Conservation (phyloP, 2,329 filamentous ascomycete species). For the Hypoxylon sp. region DNA sequence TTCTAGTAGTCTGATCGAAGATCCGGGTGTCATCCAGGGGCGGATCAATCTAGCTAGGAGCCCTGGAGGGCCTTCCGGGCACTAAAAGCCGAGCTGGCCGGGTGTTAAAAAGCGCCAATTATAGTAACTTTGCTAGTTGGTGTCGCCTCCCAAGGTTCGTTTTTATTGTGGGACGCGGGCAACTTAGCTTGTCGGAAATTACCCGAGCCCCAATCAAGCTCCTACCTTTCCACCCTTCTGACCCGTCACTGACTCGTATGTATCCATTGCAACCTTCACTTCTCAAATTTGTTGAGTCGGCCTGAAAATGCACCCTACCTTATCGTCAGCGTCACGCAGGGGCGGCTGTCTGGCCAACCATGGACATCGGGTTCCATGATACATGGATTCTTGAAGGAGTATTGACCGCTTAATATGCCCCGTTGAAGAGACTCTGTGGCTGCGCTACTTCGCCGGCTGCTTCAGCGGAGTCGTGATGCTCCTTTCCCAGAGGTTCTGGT, state of each 20-base stretch:
- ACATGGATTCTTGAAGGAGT: background rate
- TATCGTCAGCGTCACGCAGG: conserved; percentile 2
- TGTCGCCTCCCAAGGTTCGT: background rate
- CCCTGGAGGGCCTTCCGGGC: background rate
- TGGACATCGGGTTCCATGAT: background rate
- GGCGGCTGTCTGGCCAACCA: conserved; percentile 23
- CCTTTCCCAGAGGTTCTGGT: background rate
- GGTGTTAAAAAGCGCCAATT: background rate
- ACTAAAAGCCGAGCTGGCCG: conserved; percentile 1
- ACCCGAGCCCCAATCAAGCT: background rate
- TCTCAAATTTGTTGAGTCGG: background rate
- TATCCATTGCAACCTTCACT: conserved; percentile 20
- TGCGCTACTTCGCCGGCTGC: conserved; percentile 7
- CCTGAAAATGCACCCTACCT: background rate
- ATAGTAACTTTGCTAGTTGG: conserved; percentile 6
- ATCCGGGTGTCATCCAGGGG: conserved; percentile 4
- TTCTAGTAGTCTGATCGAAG: conserved; percentile 12
- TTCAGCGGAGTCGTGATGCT: background rate
- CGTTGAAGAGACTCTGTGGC: background rate
- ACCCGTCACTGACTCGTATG: background rate
- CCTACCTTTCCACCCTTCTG: background rate
- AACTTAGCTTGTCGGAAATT: conserved; percentile 20
- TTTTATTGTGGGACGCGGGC: conserved; percentile 11
- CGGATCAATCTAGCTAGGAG: conserved; percentile 7
- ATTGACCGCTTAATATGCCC: conserved; percentile 10